Percentiles rank a stretch among this genome's conserved stretches.
These are phyloP conservation scores for Panaeolus papilionaceus DNA, from an alignment of 768 basidiomycete species.

Conservation along the genomic window DNA sequence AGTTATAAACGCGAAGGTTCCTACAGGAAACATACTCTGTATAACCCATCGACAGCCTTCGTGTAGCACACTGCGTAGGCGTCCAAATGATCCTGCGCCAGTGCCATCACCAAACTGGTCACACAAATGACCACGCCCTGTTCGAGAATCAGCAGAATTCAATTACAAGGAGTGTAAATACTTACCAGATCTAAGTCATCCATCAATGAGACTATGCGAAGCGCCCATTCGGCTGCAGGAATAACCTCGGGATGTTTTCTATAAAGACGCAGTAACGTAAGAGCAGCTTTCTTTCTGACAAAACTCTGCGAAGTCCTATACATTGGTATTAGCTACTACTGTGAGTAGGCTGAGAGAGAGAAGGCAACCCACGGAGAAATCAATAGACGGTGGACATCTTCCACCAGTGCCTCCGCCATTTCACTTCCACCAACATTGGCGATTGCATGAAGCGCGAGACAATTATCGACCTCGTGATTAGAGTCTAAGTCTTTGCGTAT, in stretches of 20 bases:
- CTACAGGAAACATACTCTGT: constrained; percentile 61
- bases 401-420: constrained; percentile 95
- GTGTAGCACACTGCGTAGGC: constrained; percentile 93
- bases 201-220: constrained; percentile 94
- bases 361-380: constrained; percentile 84
- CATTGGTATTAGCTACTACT: not conserved
- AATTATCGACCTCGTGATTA: constrained; percentile 94
- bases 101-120: constrained; percentile 89
- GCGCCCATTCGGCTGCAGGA: constrained; percentile 93
- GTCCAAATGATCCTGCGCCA: constrained; percentile 93
- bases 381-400: constrained; percentile 92
- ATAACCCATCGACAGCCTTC: constrained; percentile 90
- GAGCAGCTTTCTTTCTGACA: constrained; percentile 98
- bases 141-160: constrained; percentile 2
- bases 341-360: not conserved
- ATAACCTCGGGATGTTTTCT: constrained; percentile 96
- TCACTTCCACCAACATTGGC: constrained; percentile 98
- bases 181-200: constrained; percentile 86
- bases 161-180: constrained; percentile 21
- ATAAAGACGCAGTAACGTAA: constrained; percentile 91
- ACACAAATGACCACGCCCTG: constrained; percentile 96
- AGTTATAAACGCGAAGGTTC: constrained; percentile 7
- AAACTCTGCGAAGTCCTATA: constrained; percentile 90
- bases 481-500: constrained; percentile 97
- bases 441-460: constrained; percentile 95